Evolutionary conservation across 164 flowering plant species (phyloP), one percentile per base, ranked within the genome.

Genomic region (Magnolia changhungtana): DNA sequence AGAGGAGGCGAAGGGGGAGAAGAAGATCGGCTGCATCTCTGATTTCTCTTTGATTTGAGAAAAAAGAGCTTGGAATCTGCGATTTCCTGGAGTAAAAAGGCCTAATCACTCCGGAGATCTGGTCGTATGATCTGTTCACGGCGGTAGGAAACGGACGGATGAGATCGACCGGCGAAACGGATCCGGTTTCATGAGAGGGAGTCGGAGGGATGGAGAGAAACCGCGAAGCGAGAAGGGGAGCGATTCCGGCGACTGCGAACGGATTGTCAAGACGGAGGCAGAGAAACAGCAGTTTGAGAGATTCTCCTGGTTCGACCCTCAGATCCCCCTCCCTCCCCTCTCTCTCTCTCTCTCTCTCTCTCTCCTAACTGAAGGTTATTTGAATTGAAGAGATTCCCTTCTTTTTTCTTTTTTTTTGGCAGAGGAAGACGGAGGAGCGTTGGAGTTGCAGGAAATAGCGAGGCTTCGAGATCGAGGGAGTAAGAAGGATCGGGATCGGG

Each of bases 371-470:
- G 45, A 37, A 3, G 45, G 7, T 37, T 5, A 4, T 37, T 37
- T 75, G 19, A 29, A 72, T 72, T 52, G 14, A 64, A 66, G 8
- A 13, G 6, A n/a, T 67, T 50, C 16, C 49, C 31, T 67, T 58
- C 23, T 50, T 67, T 23, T 7, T 67, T 52, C 27, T 67, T 72
- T 23, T n/a, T 71, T 63, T 80, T n/a, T 63, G 82, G 78, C 90
- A 94, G 99, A 94, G 77, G 99, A 96, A 63, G 98, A 90, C 49
- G 92, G 86, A 1, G 79, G 81, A n/a, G 71, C 84, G 61, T 13
- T 55, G 63, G 98, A 94, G 89, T 58, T 91, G 49, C 93, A 83
- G 67, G 99, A 94, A 75, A 82, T 95, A 71, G 86, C 84, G 76
- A 87, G 97, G 82, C 82, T 96, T 63, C 86, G 91, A 37, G 93